phyloP scores from a whole-genome alignment of 2,329 filamentous ascomycete genomes.

The Hysterium pulicare region DNA sequence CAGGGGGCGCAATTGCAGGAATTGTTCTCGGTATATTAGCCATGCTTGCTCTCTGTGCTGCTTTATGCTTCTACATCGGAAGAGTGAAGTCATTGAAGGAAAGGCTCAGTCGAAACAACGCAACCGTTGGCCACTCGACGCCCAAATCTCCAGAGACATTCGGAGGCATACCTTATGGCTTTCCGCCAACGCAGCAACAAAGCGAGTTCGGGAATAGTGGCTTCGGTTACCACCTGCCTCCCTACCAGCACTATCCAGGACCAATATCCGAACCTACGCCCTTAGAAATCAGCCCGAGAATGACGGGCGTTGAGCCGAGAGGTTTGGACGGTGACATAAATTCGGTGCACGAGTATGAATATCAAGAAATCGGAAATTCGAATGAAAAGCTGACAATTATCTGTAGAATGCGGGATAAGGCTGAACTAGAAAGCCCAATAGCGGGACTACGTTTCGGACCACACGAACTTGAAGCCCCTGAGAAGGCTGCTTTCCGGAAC shows the following conservation, averaged over 20 bases:
- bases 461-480: neutral
- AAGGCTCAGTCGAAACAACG: constrained; percentile 16
- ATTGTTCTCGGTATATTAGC: constrained; percentile 63
- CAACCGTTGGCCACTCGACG: constrained; percentile 7
- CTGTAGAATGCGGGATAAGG: neutral
- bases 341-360: neutral
- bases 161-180: constrained; percentile 1
- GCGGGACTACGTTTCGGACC: neutral
- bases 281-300: neutral
- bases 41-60: constrained; percentile 57
- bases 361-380: too few species aligned
- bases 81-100: constrained; percentile 35
- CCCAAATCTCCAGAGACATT: constrained; percentile 1
- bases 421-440: neutral
- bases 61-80: constrained; percentile 64
- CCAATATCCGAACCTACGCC: neutral
- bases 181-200: neutral
- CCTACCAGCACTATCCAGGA: neutral
- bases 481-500: too few species aligned
- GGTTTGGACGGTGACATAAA: neutral
- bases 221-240: neutral
- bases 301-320: neutral
- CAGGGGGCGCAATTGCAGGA: constrained; percentile 42
- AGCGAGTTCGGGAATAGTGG: neutral
- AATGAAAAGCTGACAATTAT: neutral